Evolutionary conservation across 257 asterid genomes (phyloP).

Genomic region (Asclepias syriaca): DNA sequence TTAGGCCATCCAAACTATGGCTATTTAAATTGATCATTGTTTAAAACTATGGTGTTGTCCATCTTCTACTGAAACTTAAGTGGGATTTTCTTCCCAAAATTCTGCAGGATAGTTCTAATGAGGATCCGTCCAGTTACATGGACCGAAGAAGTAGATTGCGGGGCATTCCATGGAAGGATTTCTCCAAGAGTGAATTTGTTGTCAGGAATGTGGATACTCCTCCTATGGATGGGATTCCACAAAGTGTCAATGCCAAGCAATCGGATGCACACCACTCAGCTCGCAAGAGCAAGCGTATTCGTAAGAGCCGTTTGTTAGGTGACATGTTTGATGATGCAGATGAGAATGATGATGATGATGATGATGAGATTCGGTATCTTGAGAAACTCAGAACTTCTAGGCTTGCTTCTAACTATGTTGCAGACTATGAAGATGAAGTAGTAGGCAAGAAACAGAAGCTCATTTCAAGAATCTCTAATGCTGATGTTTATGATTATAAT

Average conservation of each 20-base stretch:
- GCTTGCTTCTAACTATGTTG: slow-evolving; percentile 28
- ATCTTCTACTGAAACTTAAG: background rate
- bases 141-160: slow-evolving; percentile 39
- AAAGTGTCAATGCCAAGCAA: slow-evolving; percentile 25
- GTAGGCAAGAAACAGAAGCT: slow-evolving; percentile 41
- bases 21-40: background rate
- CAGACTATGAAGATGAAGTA: slow-evolving; percentile 42
- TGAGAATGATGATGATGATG: slow-evolving; percentile 41
- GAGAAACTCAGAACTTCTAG: slow-evolving; percentile 55
- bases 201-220: slow-evolving; percentile 31
- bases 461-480: slow-evolving; percentile 43
- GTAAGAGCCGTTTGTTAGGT: slow-evolving; percentile 32
- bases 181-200: slow-evolving; percentile 51
- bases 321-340: slow-evolving; percentile 48
- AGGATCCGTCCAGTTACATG: slow-evolving; percentile 9
- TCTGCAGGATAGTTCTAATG: slow-evolving; percentile 36
- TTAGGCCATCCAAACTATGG: background rate
- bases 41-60: background rate
- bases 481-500: slow-evolving; percentile 28
- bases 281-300: slow-evolving; percentile 37
- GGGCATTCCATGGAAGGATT: slow-evolving; percentile 79
- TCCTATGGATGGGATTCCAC: slow-evolving; percentile 25
- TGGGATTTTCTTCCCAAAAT: background rate
- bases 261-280: slow-evolving; percentile 26
- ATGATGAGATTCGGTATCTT: slow-evolving; percentile 75